Evolutionary conservation across 2,329 filamentous ascomycete genomes (phyloP).

Genomic region (Alternaria solani): DNA sequence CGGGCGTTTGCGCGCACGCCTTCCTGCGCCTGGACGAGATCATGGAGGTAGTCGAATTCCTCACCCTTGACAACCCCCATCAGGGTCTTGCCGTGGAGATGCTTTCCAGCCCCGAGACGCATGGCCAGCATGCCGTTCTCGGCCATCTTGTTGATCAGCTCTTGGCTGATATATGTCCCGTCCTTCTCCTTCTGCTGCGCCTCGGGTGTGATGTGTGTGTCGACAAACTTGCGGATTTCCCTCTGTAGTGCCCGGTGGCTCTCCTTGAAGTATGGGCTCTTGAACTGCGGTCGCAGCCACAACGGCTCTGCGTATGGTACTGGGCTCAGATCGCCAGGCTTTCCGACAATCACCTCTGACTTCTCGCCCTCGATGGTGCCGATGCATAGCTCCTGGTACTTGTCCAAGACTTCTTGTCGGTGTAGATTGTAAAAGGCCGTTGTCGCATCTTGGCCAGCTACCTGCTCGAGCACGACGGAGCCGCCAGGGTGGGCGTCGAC

Average conservation of each 20-base stretch:
- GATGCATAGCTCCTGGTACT: conserved; percentile 77
- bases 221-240: conserved; percentile 76
- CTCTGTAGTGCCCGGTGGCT: conserved; percentile 73
- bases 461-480: conserved; percentile 78
- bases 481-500: conserved; percentile 86
- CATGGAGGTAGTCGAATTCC: conserved; percentile 89
- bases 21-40: conserved; percentile 79
- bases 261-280: conserved; percentile 81
- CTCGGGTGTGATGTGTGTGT: conserved; percentile 75
- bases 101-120: conserved; percentile 83
- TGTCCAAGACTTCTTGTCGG: conserved; percentile 84
- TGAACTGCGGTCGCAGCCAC: conserved; percentile 81
- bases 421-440: conserved; percentile 90
- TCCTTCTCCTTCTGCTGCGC: conserved; percentile 78
- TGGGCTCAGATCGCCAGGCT: conserved; percentile 74
- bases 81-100: conserved; percentile 75
- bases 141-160: conserved; percentile 81
- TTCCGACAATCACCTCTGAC: conserved; percentile 73
- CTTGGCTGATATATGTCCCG: conserved; percentile 73
- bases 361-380: conserved; percentile 79
- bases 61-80: conserved; percentile 75
- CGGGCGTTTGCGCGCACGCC: conserved; percentile 73
- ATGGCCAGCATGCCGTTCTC: conserved; percentile 77
- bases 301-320: conserved; percentile 87
- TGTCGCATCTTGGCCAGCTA: conserved; percentile 83